Conservation (phyloP, 306 rosid genomes). For the Acmispon strigosus region DNA sequence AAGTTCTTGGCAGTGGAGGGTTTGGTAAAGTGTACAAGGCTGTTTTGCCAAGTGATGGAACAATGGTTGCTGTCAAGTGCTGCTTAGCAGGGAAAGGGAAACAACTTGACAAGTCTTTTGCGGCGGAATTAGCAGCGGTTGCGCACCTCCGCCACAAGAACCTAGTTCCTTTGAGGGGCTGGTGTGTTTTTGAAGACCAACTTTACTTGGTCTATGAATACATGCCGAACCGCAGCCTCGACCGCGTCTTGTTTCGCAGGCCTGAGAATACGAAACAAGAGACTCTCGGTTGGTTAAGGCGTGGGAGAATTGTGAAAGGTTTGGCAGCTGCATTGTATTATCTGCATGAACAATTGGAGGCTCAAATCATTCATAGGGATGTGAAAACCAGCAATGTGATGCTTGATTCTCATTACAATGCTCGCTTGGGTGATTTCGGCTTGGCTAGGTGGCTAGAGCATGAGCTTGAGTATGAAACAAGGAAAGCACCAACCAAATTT, state of each 20-base stretch:
- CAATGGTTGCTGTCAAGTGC: slow-evolving; percentile 74
- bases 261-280: slow-evolving; percentile 32
- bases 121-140: slow-evolving; percentile 71
- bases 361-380: slow-evolving; percentile 74
- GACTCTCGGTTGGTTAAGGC: slow-evolving; percentile 45
- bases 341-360: slow-evolving; percentile 69
- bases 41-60: slow-evolving; percentile 70
- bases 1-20: slow-evolving; percentile 78
- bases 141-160: slow-evolving; percentile 78
- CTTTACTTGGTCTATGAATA: slow-evolving; percentile 66
- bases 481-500: slow-evolving; percentile 28
- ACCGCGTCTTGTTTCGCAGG: slow-evolving; percentile 50
- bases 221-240: slow-evolving; percentile 81
- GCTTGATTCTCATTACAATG: slow-evolving; percentile 73
- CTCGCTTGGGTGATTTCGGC: slow-evolving; percentile 79
- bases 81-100: slow-evolving; percentile 67
- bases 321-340: slow-evolving; percentile 65
- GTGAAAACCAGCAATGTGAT: slow-evolving; percentile 82
- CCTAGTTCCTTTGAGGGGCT: slow-evolving; percentile 73
- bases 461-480: slow-evolving; percentile 42
- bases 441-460: slow-evolving; percentile 92
- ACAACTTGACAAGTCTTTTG: slow-evolving; percentile 69
- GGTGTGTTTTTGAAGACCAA: slow-evolving; percentile 73
- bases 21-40: slow-evolving; percentile 74
- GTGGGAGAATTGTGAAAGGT: slow-evolving; percentile 53